Evolutionary conservation across 2,329 filamentous ascomycete species (phyloP).

Genomic region (Colletotrichum theobromicola): DNA sequence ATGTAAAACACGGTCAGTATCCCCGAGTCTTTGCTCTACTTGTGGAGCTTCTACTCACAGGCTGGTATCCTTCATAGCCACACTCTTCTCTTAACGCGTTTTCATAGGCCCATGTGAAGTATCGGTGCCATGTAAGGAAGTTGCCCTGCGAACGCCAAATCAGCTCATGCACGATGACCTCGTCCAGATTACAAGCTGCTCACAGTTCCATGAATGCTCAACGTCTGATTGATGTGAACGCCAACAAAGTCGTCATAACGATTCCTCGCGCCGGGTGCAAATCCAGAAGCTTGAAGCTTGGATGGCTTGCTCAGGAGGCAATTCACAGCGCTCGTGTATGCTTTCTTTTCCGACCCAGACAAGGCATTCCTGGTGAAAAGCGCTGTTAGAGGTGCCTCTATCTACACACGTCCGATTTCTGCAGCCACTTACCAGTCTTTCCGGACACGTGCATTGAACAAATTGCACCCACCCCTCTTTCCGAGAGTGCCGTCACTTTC

Average conservation of each 20-base stretch:
- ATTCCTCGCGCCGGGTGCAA: conserved; percentile 21
- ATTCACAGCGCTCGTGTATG: conserved; percentile 20
- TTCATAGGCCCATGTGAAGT: conserved; percentile 15
- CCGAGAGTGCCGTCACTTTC: not conserved
- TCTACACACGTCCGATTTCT: not conserved
- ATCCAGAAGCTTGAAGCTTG: not conserved
- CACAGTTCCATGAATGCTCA: conserved; percentile 12
- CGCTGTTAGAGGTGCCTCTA: accelerated
- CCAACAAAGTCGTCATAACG: conserved; percentile 23
- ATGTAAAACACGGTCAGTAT: not conserved
- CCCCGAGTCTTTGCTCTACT: accelerated
- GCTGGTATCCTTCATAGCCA: conserved; percentile 21
- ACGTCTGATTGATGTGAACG: conserved; percentile 16
- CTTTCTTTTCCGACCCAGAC: conserved; percentile 22
- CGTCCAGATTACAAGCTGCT: not conserved
- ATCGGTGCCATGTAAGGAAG: conserved; percentile 22
- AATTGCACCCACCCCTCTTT: not conserved
- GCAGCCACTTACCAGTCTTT: not conserved
- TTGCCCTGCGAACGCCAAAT: not conserved
- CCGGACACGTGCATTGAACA: not conserved
- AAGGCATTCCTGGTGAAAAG: conserved; percentile 23
- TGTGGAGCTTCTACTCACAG: not conserved
- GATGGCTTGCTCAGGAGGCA: conserved; percentile 8
- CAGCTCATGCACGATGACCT: not conserved
- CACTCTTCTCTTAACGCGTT: conserved; percentile 19